Conservation (phyloP, 345 rosid species). For the Brassica incana region DNA sequence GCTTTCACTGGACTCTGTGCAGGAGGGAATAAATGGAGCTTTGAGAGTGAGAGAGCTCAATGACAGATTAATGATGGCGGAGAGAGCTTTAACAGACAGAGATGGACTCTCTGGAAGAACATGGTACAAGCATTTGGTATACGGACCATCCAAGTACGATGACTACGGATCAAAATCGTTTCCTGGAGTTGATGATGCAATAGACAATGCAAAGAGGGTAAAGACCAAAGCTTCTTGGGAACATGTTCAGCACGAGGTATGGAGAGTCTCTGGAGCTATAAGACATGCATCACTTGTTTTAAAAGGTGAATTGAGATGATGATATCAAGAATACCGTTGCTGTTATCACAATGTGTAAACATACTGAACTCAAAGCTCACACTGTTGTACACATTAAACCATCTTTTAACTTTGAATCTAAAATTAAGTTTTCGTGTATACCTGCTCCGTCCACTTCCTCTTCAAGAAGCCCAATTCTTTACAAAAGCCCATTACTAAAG, state of each 20-base stretch:
- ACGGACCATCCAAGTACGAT: constrained; percentile 71
- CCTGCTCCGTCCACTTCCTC: neutral
- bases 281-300: constrained; percentile 67
- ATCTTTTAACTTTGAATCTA: neutral
- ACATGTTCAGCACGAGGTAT: constrained; percentile 70
- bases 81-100: constrained; percentile 67
- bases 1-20: neutral
- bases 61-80: constrained; percentile 81
- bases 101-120: constrained; percentile 65
- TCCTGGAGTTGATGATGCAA: constrained; percentile 78
- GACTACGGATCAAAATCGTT: constrained; percentile 73
- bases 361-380: neutral
- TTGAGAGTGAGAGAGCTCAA: constrained; percentile 59
- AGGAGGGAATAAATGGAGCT: constrained; percentile 25
- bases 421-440: neutral
- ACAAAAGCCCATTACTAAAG: neutral
- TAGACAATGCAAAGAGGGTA: constrained; percentile 52
- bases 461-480: neutral
- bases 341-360: too few species aligned
- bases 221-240: constrained; percentile 63
- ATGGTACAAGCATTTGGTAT: constrained; percentile 85
- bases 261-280: constrained; percentile 79
- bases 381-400: too few species aligned
- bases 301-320: constrained; percentile 62
- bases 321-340: neutral